Evolutionary conservation across 2,329 filamentous ascomycete genomes (phyloP), one percentile per base, ranked within the genome.

Genomic region (Westerdykella sp.): DNA sequence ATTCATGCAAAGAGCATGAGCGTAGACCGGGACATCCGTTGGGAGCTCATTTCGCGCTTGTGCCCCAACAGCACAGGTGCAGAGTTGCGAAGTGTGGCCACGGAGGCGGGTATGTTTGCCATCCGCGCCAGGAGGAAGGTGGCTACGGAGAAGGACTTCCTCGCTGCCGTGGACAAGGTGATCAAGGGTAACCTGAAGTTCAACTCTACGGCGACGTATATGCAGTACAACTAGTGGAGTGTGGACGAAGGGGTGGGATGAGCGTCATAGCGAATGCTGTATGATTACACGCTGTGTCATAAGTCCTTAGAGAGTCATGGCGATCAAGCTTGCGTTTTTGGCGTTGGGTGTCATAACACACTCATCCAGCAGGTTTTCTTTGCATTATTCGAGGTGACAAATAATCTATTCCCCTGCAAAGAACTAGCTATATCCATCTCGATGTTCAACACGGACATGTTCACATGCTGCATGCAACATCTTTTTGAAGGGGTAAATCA

Each of bases 1-100:
- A 98, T 98, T 60, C 93, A 97, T 74, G 93, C 93, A 60, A 98
- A 97, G 84, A 95, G 87, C 67, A 98, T 98, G 93, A 96, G 89
- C 14, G 93, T 98, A 31, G 93, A 98, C 79, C 83, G 93, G 41
- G 93, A 98, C 65, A 98, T 98, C 62, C 83, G 93, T 71, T 98
- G 93, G 93, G 93, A 98, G 74, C 79, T 98, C 53, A 97, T 98
- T 65, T 96, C 90, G 15, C 84, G 93, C 58, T 78, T 98, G 51
- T 98, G 93, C 73, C 93, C 93, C 54, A 98, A 98, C 72, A 86
- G 90, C 41, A 98, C 93, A 1, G 93, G 93, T 73, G 93, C 93
- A 40, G 93, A 98, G 71, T 73, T 98, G 66, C 81, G 93, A 62
- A 95, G 88, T 73, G 93, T 98, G 48, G 95, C 93, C 56, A 98